A percentile compares a stretch with the other conserved stretches of the same genome.
phyloP scores from a whole-genome alignment of 257 asterid species.

The Euphrasia confusa region DNA sequence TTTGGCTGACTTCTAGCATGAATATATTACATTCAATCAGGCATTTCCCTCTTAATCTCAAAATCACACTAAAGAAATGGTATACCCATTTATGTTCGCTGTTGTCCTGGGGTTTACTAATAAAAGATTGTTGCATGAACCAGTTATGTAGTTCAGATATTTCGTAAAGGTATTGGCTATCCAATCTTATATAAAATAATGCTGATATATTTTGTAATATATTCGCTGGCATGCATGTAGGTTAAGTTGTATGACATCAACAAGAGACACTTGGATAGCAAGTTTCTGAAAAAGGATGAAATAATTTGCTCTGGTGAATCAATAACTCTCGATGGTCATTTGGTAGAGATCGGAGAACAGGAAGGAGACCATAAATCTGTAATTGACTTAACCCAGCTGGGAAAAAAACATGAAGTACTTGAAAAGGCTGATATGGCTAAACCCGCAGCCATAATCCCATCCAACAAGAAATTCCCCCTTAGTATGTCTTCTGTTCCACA shows the following conservation, averaged over 20 bases:
- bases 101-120: constrained; percentile 9
- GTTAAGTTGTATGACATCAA: constrained; percentile 61
- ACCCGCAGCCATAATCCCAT: constrained; percentile 23
- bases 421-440: constrained; percentile 28
- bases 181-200: constrained; percentile 9
- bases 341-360: constrained; percentile 65
- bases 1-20: constrained; percentile 7
- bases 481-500: constrained; percentile 38
- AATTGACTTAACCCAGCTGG: constrained; percentile 30
- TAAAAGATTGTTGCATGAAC: constrained; percentile 9
- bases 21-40: constrained; percentile 11
- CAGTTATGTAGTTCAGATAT: constrained; percentile 15
- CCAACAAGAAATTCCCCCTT: constrained; percentile 25
- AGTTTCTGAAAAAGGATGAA: constrained; percentile 66
- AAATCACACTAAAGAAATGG: not conserved
- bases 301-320: constrained; percentile 55
- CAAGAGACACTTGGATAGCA: constrained; percentile 56
- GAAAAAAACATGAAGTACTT: constrained; percentile 23
- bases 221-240: constrained; percentile 38
- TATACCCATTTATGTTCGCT: not conserved
- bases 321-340: constrained; percentile 52
- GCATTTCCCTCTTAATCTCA: constrained; percentile 5
- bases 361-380: constrained; percentile 41
- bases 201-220: constrained; percentile 5
- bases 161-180: constrained; percentile 9